Conservation (phyloP, 2,329 filamentous ascomycete genomes). For the Cercospora sp. region DNA sequence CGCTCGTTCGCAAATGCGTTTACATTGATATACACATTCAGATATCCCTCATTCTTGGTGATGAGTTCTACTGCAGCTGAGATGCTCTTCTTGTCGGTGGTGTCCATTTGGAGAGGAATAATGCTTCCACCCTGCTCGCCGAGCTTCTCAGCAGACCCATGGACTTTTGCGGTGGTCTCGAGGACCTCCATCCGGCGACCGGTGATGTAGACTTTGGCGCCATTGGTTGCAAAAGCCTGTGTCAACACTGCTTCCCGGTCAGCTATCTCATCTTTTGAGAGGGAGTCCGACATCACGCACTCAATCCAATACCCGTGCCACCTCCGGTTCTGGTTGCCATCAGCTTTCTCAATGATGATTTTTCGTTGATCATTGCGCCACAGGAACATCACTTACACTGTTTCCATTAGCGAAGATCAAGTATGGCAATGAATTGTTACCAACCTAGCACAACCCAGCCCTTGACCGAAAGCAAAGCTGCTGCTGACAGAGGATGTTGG, state of each 20-base stretch:
- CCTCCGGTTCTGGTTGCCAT: not conserved
- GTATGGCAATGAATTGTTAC: not conserved
- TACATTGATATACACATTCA: not conserved
- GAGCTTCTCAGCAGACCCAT: not conserved
- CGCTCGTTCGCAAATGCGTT: not conserved
- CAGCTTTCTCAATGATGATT: not conserved
- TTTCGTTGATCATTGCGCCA: not conserved
- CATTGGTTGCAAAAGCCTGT: slow-evolving; percentile 1
- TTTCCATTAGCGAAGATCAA: not conserved
- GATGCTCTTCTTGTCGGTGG: slow-evolving; percentile 44
- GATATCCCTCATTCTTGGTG: not conserved
- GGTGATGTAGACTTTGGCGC: slow-evolving; percentile 1
- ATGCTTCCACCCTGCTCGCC: slow-evolving; percentile 32
- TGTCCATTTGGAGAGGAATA: slow-evolving; percentile 47
- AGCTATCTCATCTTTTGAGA: not conserved
- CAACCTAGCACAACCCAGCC: not conserved
- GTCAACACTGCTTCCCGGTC: not conserved
- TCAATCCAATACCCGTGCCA: not conserved
- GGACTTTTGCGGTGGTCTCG: not conserved
- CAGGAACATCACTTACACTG: not conserved
- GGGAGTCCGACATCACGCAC: not conserved
- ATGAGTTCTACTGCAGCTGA: slow-evolving; percentile 40
- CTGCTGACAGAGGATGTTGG: not conserved
- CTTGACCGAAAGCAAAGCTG: not conserved
- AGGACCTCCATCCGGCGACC: not conserved